Evolutionary conservation across 345 rosid genomes (phyloP).

Genomic region (Brassica rapa): DNA sequence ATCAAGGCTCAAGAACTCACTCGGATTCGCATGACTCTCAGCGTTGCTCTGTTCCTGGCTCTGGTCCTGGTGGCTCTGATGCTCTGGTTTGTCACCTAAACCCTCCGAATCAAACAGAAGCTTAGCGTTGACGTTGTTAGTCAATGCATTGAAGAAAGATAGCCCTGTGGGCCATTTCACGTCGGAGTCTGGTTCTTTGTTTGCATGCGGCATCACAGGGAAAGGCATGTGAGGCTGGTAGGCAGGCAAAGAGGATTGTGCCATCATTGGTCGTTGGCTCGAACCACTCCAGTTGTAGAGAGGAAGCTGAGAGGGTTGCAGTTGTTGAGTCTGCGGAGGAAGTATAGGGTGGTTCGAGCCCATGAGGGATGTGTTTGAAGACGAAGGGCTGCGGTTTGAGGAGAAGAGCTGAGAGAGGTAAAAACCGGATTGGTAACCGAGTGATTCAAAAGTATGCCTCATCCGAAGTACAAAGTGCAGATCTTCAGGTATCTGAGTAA

Average conservation of each 20-base stretch:
- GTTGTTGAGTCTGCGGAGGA: conserved; percentile 51
- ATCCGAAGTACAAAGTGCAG: conserved; percentile 93
- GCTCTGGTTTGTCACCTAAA: conserved; percentile 47
- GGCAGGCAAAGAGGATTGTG: conserved; percentile 51
- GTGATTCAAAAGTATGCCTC: conserved; percentile 94
- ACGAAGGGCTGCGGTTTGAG: conserved; percentile 53
- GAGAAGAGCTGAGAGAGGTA: conserved; percentile 92
- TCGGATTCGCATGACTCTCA: conserved; percentile 54
- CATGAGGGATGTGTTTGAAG: conserved; percentile 52
- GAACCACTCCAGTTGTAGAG: conserved; percentile 64
- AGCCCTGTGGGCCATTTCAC: conserved; percentile 92
- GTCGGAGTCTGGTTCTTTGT: conserved; percentile 60
- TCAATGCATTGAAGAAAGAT: conserved; percentile 83
- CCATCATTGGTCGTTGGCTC: conserved; percentile 56
- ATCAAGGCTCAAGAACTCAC: conserved; percentile 83
- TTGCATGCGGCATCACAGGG: conserved; percentile 52
- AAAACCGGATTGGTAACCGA: conserved; percentile 92
- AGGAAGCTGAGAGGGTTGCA: conserved; percentile 44
- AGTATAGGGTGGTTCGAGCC: conserved; percentile 59
- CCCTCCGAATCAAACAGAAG: conserved; percentile 72
- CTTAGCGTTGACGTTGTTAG: conserved; percentile 70
- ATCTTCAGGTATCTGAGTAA: conserved; percentile 80
- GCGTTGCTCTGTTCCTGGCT: conserved; percentile 47
- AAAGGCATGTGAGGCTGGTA: conserved; percentile 57
- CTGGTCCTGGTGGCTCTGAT: conserved; percentile 38